Evolutionary conservation across 2,329 filamentous ascomycete genomes (phyloP).

Genomic region (Colletotrichum sp.): DNA sequence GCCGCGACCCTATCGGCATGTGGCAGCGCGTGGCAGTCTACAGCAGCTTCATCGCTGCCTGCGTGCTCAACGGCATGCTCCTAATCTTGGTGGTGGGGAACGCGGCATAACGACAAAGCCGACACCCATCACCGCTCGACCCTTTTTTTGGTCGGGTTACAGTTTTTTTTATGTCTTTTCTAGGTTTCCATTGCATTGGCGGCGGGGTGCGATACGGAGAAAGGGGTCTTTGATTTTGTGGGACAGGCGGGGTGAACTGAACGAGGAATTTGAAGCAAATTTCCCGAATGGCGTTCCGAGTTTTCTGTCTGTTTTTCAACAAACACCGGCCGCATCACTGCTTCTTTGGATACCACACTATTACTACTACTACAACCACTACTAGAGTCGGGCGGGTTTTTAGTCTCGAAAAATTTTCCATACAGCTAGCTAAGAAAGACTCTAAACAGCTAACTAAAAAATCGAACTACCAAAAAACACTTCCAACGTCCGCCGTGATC

Average conservation of each 20-base stretch:
- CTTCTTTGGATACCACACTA: background rate
- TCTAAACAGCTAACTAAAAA: background rate
- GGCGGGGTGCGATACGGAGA: background rate
- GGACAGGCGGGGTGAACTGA: background rate
- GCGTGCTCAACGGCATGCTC: slow-evolving; percentile 49
- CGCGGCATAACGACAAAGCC: slow-evolving; percentile 29
- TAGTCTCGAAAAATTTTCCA: background rate
- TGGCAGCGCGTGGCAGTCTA: slow-evolving; percentile 47
- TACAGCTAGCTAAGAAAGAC: background rate
- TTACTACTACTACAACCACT: background rate
- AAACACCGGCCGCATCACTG: slow-evolving; percentile 6
- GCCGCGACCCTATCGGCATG: slow-evolving; percentile 48
- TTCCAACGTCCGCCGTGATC: background rate
- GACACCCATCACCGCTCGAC: background rate
- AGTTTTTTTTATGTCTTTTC: background rate
- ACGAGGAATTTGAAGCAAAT: slow-evolving; percentile 2
- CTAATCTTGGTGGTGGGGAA: slow-evolving; percentile 46
- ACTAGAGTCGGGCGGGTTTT: background rate
- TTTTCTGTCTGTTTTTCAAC: background rate
- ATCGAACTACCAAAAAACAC: background rate
- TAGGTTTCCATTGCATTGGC: slow-evolving; percentile 4
- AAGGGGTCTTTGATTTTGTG: background rate
- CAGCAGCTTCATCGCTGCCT: slow-evolving; percentile 39
- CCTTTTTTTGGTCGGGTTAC: background rate
- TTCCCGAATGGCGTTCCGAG: background rate